phyloP scores from a whole-genome alignment of 2,329 filamentous ascomycete genomes.

The Ascochyta koolunga region DNA sequence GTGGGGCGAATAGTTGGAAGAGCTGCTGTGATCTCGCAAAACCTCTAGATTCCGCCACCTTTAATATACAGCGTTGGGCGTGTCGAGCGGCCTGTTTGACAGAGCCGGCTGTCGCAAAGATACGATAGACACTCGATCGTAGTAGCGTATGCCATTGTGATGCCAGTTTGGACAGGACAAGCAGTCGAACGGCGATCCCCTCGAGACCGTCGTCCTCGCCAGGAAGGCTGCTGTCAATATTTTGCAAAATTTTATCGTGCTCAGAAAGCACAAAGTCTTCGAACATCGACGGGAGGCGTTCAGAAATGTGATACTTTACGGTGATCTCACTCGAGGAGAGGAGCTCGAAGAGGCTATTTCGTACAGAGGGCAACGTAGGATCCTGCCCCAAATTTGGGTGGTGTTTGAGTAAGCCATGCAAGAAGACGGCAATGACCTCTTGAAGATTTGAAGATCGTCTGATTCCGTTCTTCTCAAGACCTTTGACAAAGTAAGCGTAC shows the following conservation, averaged over 20 bases:
- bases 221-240: constrained; percentile 82
- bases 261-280: constrained; percentile 78
- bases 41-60: constrained; percentile 69
- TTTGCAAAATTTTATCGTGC: constrained; percentile 83
- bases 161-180: constrained; percentile 76
- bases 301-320: constrained; percentile 78
- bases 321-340: constrained; percentile 69
- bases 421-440: constrained; percentile 68
- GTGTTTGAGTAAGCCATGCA: constrained; percentile 71
- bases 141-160: constrained; percentile 85
- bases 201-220: constrained; percentile 73
- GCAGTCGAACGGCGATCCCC: constrained; percentile 83
- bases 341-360: constrained; percentile 77
- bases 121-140: constrained; percentile 86
- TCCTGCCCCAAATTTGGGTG: constrained; percentile 70
- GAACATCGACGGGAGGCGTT: constrained; percentile 75
- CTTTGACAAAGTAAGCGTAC: constrained; percentile 77
- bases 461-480: constrained; percentile 69
- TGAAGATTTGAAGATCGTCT: constrained; percentile 71
- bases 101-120: constrained; percentile 86
- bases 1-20: constrained; percentile 84
- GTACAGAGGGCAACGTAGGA: constrained; percentile 64
- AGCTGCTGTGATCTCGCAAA: constrained; percentile 72
- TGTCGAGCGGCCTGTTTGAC: constrained; percentile 70
- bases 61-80: constrained; percentile 72